Conservation (phyloP, 441 rosid species). For the Francoa sonchifolia region DNA sequence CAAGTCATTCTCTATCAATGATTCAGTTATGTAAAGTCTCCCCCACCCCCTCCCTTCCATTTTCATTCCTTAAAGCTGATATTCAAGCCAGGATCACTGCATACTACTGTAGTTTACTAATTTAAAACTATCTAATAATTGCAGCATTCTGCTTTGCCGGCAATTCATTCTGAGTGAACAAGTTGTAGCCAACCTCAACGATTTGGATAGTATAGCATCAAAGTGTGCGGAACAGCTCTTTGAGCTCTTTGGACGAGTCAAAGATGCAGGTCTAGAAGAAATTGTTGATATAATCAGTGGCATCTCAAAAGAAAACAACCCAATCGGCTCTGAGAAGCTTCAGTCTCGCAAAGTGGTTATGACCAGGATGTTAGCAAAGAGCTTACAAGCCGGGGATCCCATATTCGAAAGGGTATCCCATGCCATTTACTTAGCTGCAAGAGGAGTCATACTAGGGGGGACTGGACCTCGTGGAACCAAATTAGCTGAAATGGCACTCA, state of each 20-base stretch:
- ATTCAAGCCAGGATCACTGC: neutral
- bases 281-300: conserved; percentile 40
- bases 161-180: conserved; percentile 54
- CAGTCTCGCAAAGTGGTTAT: conserved; percentile 44
- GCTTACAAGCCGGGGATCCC: conserved; percentile 70
- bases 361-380: conserved; percentile 58
- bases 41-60: no score
- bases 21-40: no score
- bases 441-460: conserved; percentile 66
- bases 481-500: conserved; percentile 45
- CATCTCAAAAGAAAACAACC: conserved; percentile 21
- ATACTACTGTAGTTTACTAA: neutral
- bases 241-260: conserved; percentile 36
- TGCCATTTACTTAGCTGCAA: conserved; percentile 51
- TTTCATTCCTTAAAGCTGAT: no score
- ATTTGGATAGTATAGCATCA: conserved; percentile 38
- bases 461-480: conserved; percentile 43
- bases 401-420: conserved; percentile 64
- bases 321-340: conserved; percentile 21
- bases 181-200: conserved; percentile 27
- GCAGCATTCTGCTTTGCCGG: conserved; percentile 75
- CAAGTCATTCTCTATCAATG: no score
- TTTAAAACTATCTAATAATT: conserved; percentile 7
- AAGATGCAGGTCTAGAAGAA: conserved; percentile 46
- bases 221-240: conserved; percentile 32